These are phyloP conservation scores for Rhizopus microsporus DNA, from an alignment of 371 early-diverging fungal genomes.

Conservation along the genomic window DNA sequence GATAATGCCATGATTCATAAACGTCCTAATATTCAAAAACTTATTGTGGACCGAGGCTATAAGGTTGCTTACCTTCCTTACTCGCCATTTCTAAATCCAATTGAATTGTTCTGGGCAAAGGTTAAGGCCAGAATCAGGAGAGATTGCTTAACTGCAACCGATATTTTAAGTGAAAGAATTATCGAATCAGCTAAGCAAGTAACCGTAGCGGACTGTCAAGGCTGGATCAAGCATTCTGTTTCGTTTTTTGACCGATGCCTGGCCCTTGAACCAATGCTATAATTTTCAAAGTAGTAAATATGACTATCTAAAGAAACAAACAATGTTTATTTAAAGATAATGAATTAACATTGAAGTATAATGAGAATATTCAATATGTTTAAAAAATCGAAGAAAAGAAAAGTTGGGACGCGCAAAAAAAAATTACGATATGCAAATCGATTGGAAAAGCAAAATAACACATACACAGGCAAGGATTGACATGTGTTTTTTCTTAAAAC, in stretches of 20 bases:
- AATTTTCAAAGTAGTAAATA: too few relatives aligned
- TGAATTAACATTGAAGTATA: too few relatives aligned
- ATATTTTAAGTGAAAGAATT: constrained; percentile 10
- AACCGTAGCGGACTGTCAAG: constrained; percentile 6
- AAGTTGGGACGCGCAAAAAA: too few relatives aligned
- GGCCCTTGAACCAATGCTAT: not conserved
- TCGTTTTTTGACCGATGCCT: constrained; percentile 10
- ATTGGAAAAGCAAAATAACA: too few relatives aligned
- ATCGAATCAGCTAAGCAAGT: constrained; percentile 11
- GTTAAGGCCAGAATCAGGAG: not conserved
- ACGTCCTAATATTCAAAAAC: too few relatives aligned
- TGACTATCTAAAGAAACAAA: too few relatives aligned
- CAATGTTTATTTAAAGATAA: too few relatives aligned
- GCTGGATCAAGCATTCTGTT: constrained; percentile 11
- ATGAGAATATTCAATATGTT: too few relatives aligned
- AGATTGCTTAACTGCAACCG: constrained; percentile 4
- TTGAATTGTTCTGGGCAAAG: constrained; percentile 17
- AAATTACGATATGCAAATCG: too few relatives aligned
- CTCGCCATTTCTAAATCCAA: constrained; percentile 14
- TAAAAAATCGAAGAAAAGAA: too few relatives aligned
- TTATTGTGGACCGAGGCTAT: too few relatives aligned
- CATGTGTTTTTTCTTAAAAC: constrained; percentile 6
- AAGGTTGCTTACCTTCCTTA: constrained; percentile 11
- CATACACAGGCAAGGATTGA: constrained; percentile 5
- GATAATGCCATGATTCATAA: too few relatives aligned